Evolutionary conservation across 768 basidiomycete genomes (phyloP).

Genomic region (Rhodotorula babjevae): DNA sequence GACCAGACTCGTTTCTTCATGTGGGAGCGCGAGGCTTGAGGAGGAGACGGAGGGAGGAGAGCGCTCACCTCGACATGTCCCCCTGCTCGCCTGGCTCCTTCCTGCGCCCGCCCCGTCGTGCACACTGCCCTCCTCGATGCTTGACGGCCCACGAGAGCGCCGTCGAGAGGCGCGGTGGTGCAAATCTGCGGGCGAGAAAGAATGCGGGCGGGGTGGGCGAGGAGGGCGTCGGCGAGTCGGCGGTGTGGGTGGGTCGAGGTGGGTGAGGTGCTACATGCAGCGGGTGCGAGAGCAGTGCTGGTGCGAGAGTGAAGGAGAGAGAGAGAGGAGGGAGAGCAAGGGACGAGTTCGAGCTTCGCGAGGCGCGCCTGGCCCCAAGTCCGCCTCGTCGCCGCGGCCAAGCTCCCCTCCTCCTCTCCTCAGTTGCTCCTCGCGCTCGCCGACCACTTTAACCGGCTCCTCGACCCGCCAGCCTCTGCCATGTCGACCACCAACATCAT

Average conservation of each 20-base stretch:
- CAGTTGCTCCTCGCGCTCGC: conserved; percentile 5
- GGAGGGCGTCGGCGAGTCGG: neutral
- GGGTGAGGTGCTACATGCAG: neutral
- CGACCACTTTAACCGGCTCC: conserved; percentile 18
- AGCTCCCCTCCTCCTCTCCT: neutral
- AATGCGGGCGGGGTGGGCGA: neutral
- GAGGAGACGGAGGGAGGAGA: neutral
- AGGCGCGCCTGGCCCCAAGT: no score
- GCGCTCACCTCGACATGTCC: neutral
- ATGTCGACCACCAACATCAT: conserved; percentile 38
- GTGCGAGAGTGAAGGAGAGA: neutral
- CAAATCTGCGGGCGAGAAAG: neutral
- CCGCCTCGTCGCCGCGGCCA: no score
- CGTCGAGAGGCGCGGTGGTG: no score
- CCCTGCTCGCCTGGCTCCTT: no score
- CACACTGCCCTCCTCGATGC: no score
- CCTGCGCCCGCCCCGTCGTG: no score
- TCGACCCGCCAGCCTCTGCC: neutral
- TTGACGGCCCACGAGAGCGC: no score
- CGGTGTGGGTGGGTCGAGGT: neutral
- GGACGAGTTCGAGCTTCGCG: no score
- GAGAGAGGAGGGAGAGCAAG: neutral
- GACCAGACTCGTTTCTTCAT: conserved; percentile 24
- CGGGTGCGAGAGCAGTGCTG: neutral
- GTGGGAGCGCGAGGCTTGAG: neutral